Evolutionary conservation across 2,329 filamentous ascomycete genomes (phyloP), one percentile per base, ranked within the genome.

Genomic region (Clarireedia monteithiana): DNA sequence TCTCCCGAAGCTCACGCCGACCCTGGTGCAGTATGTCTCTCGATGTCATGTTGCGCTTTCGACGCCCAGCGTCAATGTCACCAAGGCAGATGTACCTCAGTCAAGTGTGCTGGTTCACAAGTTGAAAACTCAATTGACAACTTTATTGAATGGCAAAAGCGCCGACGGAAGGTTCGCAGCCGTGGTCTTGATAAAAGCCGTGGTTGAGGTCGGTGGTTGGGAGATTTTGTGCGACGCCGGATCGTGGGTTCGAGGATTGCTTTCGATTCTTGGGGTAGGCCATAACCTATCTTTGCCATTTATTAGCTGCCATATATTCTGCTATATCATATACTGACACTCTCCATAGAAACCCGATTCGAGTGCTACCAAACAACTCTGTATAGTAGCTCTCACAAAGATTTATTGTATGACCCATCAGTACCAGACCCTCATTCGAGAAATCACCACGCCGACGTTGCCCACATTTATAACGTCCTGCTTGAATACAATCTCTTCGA

Each of bases 341-440:
- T 5, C 2, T 42, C 7, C 7, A 12, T 63, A 90, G 82, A 95
- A 90, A 78, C 83, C 85, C 9, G 90, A 95, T 65, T 83, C 89
- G 3, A 70, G 80, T 6, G 81, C 85, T 4, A 84, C 84, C 36
- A 95, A 94, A 68, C 87, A 87, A 68, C 71, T 96, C 57, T 83
- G 82, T 62, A 76, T 96, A 50, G 80, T 94, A 59, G 83, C 88
- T 14, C 74, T 96, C 59, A 88, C 88, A 20, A 85, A 88, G 66
- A 91, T 96, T 63, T 96, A 94, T 73, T 79, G 84, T 63, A 80
- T 94, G 38, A 86, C 91, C 42, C 88, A 91, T 67, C 83, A 86
- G 39, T 91, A 91, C 67, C 89, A 87, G 58, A 94, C 89, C 7
- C 76, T 96, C 53, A 78, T 92, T 46, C 81, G 92, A 64, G 91